These are phyloP conservation scores for Hydnomerulius pinastri DNA, from an alignment of 768 basidiomycete species.

Conservation along the genomic window DNA sequence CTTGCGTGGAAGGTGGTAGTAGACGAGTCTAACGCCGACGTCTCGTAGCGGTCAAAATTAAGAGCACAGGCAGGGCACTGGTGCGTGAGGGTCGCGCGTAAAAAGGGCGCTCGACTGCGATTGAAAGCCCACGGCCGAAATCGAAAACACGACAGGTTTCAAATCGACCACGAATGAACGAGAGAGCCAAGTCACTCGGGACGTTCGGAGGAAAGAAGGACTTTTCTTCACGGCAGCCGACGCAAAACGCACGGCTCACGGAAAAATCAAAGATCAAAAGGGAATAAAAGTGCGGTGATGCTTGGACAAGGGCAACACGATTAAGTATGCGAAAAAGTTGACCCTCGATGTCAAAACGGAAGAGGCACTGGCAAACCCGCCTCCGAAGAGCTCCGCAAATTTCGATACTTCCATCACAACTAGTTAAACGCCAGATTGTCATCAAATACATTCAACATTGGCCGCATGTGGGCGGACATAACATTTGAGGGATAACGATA, in stretches of 20 bases:
- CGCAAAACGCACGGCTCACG: constrained; percentile 4
- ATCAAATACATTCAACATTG: no score
- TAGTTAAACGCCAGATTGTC: not conserved
- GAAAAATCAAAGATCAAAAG: not conserved
- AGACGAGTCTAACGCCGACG: constrained; percentile 7
- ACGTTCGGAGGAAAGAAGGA: not conserved
- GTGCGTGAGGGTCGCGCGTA: not conserved
- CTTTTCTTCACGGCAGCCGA: constrained; percentile 6
- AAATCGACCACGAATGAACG: not conserved
- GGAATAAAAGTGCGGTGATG: not conserved
- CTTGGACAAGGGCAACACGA: not conserved
- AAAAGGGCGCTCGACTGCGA: not conserved
- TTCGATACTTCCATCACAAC: not conserved
- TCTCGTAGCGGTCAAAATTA: constrained; percentile 6
- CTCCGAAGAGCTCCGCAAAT: not conserved
- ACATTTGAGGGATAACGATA: not conserved
- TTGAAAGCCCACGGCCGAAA: not conserved
- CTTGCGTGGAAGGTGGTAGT: constrained; percentile 5
- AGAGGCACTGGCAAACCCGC: not conserved
- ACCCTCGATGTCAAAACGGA: constrained; percentile 3
- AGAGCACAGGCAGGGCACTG: not conserved
- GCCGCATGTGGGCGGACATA: no score
- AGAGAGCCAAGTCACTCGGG: constrained; percentile 4
- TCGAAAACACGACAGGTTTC: not conserved
- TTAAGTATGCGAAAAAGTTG: constrained; percentile 10